Evolutionary conservation across 2,329 filamentous ascomycete genomes (phyloP), one percentile per base, ranked within the genome.

Genomic region (Trichoderma polysporum): DNA sequence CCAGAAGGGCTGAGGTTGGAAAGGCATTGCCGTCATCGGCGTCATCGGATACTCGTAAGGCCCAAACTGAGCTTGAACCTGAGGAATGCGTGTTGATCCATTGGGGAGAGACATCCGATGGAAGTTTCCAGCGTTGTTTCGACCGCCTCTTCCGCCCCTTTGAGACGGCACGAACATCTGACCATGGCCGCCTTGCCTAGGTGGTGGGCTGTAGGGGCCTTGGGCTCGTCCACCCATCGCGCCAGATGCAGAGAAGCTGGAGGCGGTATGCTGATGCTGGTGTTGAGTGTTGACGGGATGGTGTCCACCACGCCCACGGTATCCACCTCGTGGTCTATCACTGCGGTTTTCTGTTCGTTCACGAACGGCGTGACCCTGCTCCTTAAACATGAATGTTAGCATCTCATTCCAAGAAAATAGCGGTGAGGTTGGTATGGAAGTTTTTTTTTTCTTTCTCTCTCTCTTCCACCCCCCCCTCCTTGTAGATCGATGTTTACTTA

Each of bases 1-100:
- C 82, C 84, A 74, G 87, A 86, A 85, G 5, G 74, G 86, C 50
- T 73, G 72, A 54, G 73, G 74, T 54, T 76, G 76, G 69, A 74
- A 77, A 19, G 76, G 72, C 62, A 79, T 71, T 37, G 75, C 75
- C 27, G 75, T 71, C 73, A 81, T 75, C 22, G 86, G 75, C 12
- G 76, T 73, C 69, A 81, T 76, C 4, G 76, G 69, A 67, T 79
- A 84, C 33, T 83, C 81, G 59, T 78, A 80, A 19, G 77, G 66
- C 33, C 72, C 66, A 63, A 75, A 78, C 65, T 77, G 75, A 33
- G 76, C 72, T 70, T 79, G 79, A 13, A 79, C 75, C 49, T 76
- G 74, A 35, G 79, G 75, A 45, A 80, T 73, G 37, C 79, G 76
- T 41, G 74, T 67, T 50, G 73, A 71, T 33, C 75, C 75, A 58